Conservation (phyloP, 345 rosid genomes). For the Orychophragmus violaceus region DNA sequence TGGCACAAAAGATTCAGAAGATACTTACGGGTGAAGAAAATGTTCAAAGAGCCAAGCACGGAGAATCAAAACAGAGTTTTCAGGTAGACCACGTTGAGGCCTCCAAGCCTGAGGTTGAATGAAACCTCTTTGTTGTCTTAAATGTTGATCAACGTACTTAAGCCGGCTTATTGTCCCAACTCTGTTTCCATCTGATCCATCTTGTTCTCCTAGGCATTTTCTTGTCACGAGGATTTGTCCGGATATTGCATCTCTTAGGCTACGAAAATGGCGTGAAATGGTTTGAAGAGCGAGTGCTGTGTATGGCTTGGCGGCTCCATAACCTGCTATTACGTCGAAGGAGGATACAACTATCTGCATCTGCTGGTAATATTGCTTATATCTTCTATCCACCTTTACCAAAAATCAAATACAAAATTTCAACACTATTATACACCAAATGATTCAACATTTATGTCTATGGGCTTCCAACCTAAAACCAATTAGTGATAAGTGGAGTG, state of each 20-base stretch:
- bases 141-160: slow-evolving; percentile 88
- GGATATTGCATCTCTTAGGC: slow-evolving; percentile 75
- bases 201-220: slow-evolving; percentile 81
- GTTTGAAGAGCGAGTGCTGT: slow-evolving; percentile 92
- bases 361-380: slow-evolving; percentile 93
- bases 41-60: slow-evolving; percentile 99
- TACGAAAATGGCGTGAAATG: slow-evolving; percentile 91
- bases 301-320: slow-evolving; percentile 93
- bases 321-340: slow-evolving; percentile 82
- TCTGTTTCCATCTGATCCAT: slow-evolving; percentile 61
- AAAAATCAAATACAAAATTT: neutral
- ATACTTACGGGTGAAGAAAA: slow-evolving; percentile 94
- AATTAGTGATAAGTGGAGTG: no score
- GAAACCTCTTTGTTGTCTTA: slow-evolving; percentile 91
- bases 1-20: neutral
- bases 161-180: slow-evolving; percentile 68
- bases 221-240: slow-evolving; percentile 61
- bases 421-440: neutral
- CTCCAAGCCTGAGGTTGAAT: slow-evolving; percentile 91
- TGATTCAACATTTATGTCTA: neutral
- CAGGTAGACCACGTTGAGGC: slow-evolving; percentile 98
- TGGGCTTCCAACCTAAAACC: no score
- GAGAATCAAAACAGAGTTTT: slow-evolving; percentile 87
- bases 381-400: slow-evolving; percentile 82
- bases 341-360: slow-evolving; percentile 97